Evolutionary conservation across 2,329 filamentous ascomycete genomes (phyloP).

Genomic region (Alternaria dauci): DNA sequence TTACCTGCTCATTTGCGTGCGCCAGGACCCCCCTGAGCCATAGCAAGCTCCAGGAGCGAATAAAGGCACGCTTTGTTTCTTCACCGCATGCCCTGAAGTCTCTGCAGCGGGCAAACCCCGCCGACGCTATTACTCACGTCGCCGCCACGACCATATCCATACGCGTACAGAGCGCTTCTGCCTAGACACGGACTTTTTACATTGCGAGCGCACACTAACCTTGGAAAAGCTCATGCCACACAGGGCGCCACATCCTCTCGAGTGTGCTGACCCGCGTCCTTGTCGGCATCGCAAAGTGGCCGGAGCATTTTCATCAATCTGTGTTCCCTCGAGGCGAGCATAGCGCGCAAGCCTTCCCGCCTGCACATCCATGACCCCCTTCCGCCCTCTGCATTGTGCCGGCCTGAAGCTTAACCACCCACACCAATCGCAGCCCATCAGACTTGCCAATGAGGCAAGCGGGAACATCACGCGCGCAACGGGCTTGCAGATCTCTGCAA

Average conservation of each 20-base stretch:
- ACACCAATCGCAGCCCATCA: constrained; percentile 35
- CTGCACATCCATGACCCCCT: constrained; percentile 30
- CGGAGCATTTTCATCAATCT: constrained; percentile 26
- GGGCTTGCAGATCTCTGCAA: constrained; percentile 46
- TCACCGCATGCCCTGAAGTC: constrained; percentile 28
- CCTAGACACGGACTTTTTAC: not conserved
- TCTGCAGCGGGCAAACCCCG: constrained; percentile 33
- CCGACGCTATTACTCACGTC: constrained; percentile 25
- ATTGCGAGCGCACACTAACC: not conserved
- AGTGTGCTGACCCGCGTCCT: not conserved
- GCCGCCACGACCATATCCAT: not conserved
- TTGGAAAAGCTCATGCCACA: not conserved
- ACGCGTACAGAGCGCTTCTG: not conserved
- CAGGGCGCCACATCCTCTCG: not conserved
- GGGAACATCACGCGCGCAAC: constrained; percentile 47
- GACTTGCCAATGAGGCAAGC: constrained; percentile 36
- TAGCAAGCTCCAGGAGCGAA: constrained; percentile 9
- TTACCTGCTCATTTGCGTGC: constrained; percentile 41
- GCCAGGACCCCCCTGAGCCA: constrained; percentile 29
- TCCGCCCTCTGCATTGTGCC: constrained; percentile 27
- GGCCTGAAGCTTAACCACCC: constrained; percentile 41
- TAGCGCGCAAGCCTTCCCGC: constrained; percentile 32
- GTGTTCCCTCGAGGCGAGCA: constrained; percentile 13
- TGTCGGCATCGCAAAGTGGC: constrained; percentile 6
- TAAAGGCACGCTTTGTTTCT: constrained; percentile 7